Conservation (phyloP, 2,329 filamentous ascomycete genomes). For the Ploettnerulaceae sp. region DNA sequence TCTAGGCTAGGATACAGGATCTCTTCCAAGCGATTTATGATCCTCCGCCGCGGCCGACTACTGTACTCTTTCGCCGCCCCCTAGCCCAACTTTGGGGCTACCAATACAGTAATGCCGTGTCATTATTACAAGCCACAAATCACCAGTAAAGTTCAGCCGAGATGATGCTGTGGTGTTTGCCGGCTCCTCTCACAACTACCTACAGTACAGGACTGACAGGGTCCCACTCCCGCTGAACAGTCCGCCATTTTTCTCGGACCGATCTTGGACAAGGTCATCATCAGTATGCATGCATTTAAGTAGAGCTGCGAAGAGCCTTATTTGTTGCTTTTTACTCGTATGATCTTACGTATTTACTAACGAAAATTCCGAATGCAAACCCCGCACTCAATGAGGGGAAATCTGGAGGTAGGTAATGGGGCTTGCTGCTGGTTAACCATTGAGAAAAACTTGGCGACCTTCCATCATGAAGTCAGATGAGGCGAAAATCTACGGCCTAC, state of each 20-base stretch:
- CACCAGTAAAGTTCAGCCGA: conserved; percentile 8
- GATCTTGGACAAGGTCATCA: background rate
- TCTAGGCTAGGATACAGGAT: too few relatives aligned
- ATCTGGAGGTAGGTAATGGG: conserved; percentile 3
- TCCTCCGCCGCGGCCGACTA: too few relatives aligned
- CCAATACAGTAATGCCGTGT: too few relatives aligned
- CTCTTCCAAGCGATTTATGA: too few relatives aligned
- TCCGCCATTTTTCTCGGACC: conserved; percentile 17
- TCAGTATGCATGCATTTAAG: conserved; percentile 3
- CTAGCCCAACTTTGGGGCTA: too few relatives aligned
- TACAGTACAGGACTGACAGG: too few relatives aligned
- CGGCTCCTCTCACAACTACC: background rate
- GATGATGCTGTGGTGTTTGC: conserved; percentile 10
- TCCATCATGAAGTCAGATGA: conserved; percentile 2
- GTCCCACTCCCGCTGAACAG: too few relatives aligned
- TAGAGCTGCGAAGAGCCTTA: conserved; percentile 1
- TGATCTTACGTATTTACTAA: conserved; percentile 4
- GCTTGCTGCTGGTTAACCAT: conserved; percentile 1
- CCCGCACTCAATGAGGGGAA: conserved; percentile 9
- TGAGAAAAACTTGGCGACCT: too few relatives aligned
- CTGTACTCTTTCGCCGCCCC: too few relatives aligned
- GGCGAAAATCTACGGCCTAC: too few relatives aligned
- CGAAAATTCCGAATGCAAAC: background rate
- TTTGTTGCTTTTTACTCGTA: background rate
- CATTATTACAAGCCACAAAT: conserved; percentile 1